Conservation (phyloP, 352 stramenopile species). For the Globisporangium splendens region DNA sequence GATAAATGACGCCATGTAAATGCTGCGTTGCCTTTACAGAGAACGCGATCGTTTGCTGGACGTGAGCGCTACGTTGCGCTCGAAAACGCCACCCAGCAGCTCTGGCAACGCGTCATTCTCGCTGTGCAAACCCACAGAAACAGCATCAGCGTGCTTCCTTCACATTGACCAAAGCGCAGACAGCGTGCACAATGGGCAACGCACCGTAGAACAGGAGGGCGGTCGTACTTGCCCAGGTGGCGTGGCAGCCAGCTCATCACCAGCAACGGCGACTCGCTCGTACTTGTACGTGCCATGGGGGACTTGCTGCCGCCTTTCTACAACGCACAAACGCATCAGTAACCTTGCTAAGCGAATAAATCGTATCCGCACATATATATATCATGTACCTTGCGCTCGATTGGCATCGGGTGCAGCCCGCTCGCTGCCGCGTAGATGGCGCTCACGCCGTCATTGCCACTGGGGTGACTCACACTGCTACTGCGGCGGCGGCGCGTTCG, state of each 20-base stretch:
- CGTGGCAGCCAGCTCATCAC: background rate
- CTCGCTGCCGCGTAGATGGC: slow-evolving; percentile 25
- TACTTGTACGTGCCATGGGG: background rate
- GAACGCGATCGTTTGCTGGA: background rate
- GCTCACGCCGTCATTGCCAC: slow-evolving; percentile 18
- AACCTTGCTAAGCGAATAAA: background rate
- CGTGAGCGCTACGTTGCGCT: slow-evolving; percentile 7
- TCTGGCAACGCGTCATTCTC: slow-evolving; percentile 7
- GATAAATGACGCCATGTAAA: no score
- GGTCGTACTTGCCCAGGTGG: slow-evolving; percentile 15
- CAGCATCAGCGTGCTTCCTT: background rate
- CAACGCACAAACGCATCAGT: background rate
- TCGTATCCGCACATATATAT: no score
- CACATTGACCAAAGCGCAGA: background rate
- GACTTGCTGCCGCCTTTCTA: background rate
- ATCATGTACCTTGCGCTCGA: slow-evolving; percentile 11
- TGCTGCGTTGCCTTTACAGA: background rate
- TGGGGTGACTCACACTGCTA: background rate
- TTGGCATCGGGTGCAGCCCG: slow-evolving; percentile 14
- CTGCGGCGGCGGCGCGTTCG: background rate
- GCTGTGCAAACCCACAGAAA: slow-evolving; percentile 2
- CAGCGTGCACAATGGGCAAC: no score
- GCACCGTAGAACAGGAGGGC: slow-evolving; percentile 5
- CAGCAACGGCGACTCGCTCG: background rate
- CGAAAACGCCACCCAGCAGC: slow-evolving; percentile 11